Percentiles rank a stretch among this genome's conserved stretches.
Conservation (phyloP, 352 stramenopile genomes). For the Globisporangium takayamanum region DNA sequence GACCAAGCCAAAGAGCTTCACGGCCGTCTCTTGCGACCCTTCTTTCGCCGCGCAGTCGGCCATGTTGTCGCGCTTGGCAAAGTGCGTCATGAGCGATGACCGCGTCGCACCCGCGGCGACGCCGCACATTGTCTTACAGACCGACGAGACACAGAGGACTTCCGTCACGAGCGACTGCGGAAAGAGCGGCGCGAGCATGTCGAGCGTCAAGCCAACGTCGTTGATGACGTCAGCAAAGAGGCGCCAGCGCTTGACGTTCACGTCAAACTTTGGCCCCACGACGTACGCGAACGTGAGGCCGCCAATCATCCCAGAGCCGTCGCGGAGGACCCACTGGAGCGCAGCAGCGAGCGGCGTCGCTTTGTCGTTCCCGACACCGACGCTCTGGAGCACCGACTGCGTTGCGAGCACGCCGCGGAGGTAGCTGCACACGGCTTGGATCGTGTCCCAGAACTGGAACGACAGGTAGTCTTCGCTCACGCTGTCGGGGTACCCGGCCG, state of each 20-base stretch:
- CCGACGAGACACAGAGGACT: slow-evolving; percentile 77
- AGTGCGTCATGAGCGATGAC: slow-evolving; percentile 88
- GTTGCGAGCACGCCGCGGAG: slow-evolving; percentile 91
- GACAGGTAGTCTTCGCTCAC: slow-evolving; percentile 89
- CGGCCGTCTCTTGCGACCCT: slow-evolving; percentile 93
- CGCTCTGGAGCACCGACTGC: slow-evolving; percentile 89
- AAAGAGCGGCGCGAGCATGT: slow-evolving; percentile 75
- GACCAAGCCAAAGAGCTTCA: slow-evolving; percentile 91
- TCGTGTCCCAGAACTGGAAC: slow-evolving; percentile 95
- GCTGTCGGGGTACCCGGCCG: slow-evolving; percentile 76
- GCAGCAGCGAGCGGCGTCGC: slow-evolving; percentile 63
- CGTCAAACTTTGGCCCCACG: slow-evolving; percentile 87
- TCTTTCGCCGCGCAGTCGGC: slow-evolving; percentile 94
- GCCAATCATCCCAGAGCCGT: slow-evolving; percentile 83
- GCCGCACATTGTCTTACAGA: slow-evolving; percentile 94
- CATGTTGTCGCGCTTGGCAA: slow-evolving; percentile 84
- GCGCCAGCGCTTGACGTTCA: slow-evolving; percentile 94
- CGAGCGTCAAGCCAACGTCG: slow-evolving; percentile 91
- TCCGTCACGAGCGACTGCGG: slow-evolving; percentile 52
- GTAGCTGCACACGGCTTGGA: slow-evolving; percentile 94
- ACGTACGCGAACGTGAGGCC: slow-evolving; percentile 93
- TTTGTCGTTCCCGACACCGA: slow-evolving; percentile 89
- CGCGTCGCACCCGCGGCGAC: slow-evolving; percentile 92
- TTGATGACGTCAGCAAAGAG: slow-evolving; percentile 96
- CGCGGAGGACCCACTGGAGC: slow-evolving; percentile 72